These are phyloP conservation scores for Boletus rubroflammeus DNA, from an alignment of 768 basidiomycete species.

Conservation along the genomic window DNA sequence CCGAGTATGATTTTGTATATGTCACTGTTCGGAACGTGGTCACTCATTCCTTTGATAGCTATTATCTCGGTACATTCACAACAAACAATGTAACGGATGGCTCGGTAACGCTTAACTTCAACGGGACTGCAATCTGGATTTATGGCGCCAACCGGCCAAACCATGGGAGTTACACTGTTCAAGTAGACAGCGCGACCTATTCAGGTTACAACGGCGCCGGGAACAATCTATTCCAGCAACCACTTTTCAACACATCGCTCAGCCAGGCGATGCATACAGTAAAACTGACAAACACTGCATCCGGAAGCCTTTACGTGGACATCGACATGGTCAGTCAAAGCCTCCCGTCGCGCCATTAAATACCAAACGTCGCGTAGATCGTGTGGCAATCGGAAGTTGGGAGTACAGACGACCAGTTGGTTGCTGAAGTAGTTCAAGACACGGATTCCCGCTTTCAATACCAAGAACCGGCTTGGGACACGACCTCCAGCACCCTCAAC, in stretches of 20 bases:
- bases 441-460: conserved; percentile 40
- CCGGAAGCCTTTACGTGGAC: conserved; percentile 37
- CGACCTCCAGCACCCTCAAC: conserved; percentile 28
- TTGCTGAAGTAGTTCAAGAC: conserved; percentile 30
- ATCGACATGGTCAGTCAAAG: conserved; percentile 40
- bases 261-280: conserved; percentile 36
- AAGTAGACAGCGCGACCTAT: conserved; percentile 36
- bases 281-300: conserved; percentile 30
- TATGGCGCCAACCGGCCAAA: conserved; percentile 49
- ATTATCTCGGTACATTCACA: conserved; percentile 39
- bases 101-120: conserved; percentile 41
- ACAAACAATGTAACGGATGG: conserved; percentile 35
- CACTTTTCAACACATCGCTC: conserved; percentile 39
- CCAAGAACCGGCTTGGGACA: conserved; percentile 35
- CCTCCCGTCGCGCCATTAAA: not conserved
- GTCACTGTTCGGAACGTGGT: not conserved
- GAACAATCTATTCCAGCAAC: conserved; percentile 36
- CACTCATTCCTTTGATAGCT: conserved; percentile 23
- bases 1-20: conserved; percentile 10
- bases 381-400: conserved; percentile 31
- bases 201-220: conserved; percentile 28
- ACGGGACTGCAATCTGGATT: conserved; percentile 46
- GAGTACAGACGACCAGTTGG: conserved; percentile 9
- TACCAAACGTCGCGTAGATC: conserved; percentile 14
- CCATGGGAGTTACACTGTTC: conserved; percentile 44